These are phyloP conservation scores for Ganoderma multipileum DNA, from an alignment of 1,284 basidiomycete species.

Conservation along the genomic window DNA sequence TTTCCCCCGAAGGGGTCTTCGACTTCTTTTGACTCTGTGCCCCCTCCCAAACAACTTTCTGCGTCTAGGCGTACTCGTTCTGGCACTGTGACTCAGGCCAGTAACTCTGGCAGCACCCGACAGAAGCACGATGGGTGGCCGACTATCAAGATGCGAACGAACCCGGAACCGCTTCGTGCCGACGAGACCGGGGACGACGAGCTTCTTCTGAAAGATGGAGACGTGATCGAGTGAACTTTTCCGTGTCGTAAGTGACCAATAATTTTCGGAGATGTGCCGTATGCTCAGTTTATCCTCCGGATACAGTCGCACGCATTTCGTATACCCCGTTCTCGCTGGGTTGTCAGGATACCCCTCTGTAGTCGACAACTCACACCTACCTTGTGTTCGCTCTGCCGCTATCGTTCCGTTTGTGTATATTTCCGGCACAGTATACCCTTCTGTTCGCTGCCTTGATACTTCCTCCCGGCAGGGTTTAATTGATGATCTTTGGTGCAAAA, in stretches of 20 bases:
- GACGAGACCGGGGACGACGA: slow-evolving; percentile 42
- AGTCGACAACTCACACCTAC: not conserved
- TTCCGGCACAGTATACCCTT: slow-evolving; percentile 6
- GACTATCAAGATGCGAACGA: slow-evolving; percentile 38
- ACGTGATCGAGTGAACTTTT: slow-evolving; percentile 26
- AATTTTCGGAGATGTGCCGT: not conserved
- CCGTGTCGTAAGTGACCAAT: slow-evolving; percentile 2
- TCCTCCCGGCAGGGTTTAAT: not conserved
- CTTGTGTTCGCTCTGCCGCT: not conserved
- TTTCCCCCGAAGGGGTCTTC: slow-evolving; percentile 24
- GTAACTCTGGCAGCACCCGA: slow-evolving; percentile 15
- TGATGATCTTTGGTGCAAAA: not conserved
- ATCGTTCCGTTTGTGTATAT: not conserved
- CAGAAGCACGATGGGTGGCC: slow-evolving; percentile 33
- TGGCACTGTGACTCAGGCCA: slow-evolving; percentile 39
- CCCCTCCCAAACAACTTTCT: slow-evolving; percentile 6
- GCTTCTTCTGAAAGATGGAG: slow-evolving; percentile 41
- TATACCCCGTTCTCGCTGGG: not conserved
- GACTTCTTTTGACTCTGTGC: slow-evolving; percentile 16
- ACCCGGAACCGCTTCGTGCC: slow-evolving; percentile 34
- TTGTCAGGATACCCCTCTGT: not conserved
- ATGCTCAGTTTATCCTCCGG: not conserved
- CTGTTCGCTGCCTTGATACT: not conserved
- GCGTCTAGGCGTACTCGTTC: slow-evolving; percentile 39
- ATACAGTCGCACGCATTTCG: not conserved